Evolutionary conservation across 768 basidiomycete species (phyloP), one percentile per base, ranked within the genome.

Genomic region (Leccinum variicolor): DNA sequence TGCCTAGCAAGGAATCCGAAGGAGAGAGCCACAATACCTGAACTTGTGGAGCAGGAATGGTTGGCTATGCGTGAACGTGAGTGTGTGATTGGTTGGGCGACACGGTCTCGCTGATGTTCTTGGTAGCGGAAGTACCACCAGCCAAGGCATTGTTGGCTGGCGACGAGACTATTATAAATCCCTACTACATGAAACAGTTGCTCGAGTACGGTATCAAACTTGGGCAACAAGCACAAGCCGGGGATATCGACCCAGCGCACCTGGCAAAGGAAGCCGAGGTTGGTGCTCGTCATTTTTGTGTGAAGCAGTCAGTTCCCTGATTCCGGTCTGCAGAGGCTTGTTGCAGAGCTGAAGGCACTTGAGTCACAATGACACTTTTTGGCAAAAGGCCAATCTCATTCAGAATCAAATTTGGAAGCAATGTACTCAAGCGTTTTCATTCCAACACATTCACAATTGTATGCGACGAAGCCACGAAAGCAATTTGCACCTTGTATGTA

Each of bases 11-110:
- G 92, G 59, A 80, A 84, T 64, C 86, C 93, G 29, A 96, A 95
- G 72, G 84, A 89, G 63, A 77, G 96, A 26, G 84, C 88, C 63
- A 88, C 91, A 6, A 98, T 98, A 60, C 92, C 92, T 2, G 85
- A 94, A 66, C 74, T 99, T 66, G 69, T 98, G 64, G 82, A 84
- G 50, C 85, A 94, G 65, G 84, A 84, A 55, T 96, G 94, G 88
- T 68, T 94, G 53, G 78, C 80, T 11, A 81, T 84, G 80, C 79
- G 72, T 43, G 65, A 74, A 60, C 69, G 71, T 72, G 50, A 65
- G 71, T 56, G 10, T 17, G 29, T 17, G n/a, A 31, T 50, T 10
- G 10, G 14, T 23, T 39, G 50, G 13, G 21, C 11, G 21, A 15
- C 2, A 3, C 11, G 1, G 28, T 51, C 57, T 39, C 7, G 11